Conservation (phyloP, 192 early-diverging fungal species). For the Rhizoclosmatium globosum region DNA sequence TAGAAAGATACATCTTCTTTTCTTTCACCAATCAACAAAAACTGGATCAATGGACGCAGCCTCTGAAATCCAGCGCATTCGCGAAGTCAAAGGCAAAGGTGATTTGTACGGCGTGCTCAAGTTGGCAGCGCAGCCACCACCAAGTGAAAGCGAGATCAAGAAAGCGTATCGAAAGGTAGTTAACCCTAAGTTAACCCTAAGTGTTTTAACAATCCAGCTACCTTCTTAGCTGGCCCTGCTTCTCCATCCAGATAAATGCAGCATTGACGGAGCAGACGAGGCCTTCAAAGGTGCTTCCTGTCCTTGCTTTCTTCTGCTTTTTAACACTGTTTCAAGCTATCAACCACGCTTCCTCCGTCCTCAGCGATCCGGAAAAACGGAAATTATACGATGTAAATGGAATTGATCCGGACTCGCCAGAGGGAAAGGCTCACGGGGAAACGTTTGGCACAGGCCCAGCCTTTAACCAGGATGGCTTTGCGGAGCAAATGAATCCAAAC, state of each 20-base stretch:
- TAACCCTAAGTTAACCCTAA: neutral
- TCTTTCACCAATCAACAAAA: too few species aligned
- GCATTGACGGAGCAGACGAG: conserved; percentile 84
- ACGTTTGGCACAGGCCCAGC: conserved; percentile 21
- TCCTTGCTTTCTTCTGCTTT: neutral
- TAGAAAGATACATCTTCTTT: too few species aligned
- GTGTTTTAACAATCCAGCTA: neutral
- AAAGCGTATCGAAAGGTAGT: conserved; percentile 84
- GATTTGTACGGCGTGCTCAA: conserved; percentile 82
- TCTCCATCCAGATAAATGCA: conserved; percentile 90
- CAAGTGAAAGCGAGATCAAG: conserved; percentile 80
- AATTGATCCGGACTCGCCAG: conserved; percentile 57
- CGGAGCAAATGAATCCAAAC: conserved; percentile 58
- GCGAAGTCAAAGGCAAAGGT: conserved; percentile 57
- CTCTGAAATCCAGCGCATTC: conserved; percentile 80
- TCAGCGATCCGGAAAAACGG: conserved; percentile 82
- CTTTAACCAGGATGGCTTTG: conserved; percentile 19
- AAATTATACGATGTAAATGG: conserved; percentile 80
- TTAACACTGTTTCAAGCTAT: conserved; percentile 57
- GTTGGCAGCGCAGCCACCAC: conserved; percentile 56
- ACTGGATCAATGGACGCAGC: conserved; percentile 21
- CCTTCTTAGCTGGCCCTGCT: conserved; percentile 71
- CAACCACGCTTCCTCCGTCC: conserved; percentile 79
- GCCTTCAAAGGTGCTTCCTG: conserved; percentile 77
- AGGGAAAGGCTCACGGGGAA: conserved; percentile 9